phyloP scores from a whole-genome alignment of 768 basidiomycete species.

The Amyloporia xantha region DNA sequence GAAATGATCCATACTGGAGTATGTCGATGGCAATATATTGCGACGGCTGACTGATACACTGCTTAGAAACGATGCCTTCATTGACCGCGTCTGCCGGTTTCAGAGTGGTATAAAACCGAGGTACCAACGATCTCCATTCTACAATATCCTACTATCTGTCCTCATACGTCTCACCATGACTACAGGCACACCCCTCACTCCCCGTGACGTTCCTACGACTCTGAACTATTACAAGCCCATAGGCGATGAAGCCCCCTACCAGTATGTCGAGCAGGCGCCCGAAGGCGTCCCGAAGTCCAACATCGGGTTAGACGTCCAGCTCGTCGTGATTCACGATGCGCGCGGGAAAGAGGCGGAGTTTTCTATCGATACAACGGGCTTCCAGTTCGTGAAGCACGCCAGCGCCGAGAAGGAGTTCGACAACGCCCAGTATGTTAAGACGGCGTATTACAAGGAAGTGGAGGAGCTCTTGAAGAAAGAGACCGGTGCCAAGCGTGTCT shows the following conservation, averaged over 20 bases:
- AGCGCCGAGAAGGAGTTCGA: too few species aligned
- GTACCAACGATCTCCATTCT: neutral
- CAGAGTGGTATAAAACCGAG: too few species aligned
- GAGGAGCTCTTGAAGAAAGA: too few species aligned
- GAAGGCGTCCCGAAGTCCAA: constrained; percentile 21
- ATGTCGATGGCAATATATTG: too few species aligned
- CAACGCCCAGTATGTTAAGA: constrained; percentile 32
- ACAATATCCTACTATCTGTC: neutral
- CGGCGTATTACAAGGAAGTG: constrained; percentile 36
- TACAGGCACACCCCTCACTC: constrained; percentile 20
- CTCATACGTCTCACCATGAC: constrained; percentile 11
- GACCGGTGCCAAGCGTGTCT: too few species aligned
- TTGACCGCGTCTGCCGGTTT: too few species aligned
- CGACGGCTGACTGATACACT: too few species aligned
- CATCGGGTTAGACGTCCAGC: constrained; percentile 22
- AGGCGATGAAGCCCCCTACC: constrained; percentile 27
- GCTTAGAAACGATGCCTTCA: too few species aligned
- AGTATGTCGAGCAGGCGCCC: constrained; percentile 25
- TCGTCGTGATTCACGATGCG: constrained; percentile 24
- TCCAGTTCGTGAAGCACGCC: too few species aligned
- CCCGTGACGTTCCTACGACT: constrained; percentile 33
- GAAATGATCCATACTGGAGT: too few species aligned
- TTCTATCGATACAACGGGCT: constrained; percentile 36
- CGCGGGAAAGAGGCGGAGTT: constrained; percentile 24
- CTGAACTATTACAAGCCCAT: constrained; percentile 20